Conservation (phyloP, 2,329 filamentous ascomycete species). For the Venturia aucupariae region DNA sequence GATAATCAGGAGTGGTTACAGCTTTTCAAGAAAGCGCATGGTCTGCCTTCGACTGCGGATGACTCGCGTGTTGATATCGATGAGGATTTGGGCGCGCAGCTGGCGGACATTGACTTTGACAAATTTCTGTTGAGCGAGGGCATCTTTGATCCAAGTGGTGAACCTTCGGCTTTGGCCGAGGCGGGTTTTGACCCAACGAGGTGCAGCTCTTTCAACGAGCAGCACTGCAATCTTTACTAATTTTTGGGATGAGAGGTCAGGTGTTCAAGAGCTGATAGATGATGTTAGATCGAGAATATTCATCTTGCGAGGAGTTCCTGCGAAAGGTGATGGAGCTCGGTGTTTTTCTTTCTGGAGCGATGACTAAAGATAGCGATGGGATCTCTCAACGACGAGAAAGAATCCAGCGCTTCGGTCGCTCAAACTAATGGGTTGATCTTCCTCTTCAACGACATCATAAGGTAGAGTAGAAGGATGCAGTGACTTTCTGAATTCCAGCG, state of each 20-base stretch:
- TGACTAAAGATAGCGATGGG: neutral
- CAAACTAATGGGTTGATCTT: too few species aligned
- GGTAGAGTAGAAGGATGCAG: too few species aligned
- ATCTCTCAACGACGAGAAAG: neutral
- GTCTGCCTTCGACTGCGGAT: constrained; percentile 9
- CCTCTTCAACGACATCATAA: neutral
- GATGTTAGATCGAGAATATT: neutral
- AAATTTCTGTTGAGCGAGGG: constrained; percentile 3
- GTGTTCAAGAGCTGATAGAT: neutral
- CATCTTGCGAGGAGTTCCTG: neutral
- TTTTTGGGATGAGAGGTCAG: neutral
- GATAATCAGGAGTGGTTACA: constrained; percentile 24
- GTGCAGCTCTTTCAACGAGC: neutral
- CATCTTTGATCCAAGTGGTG: neutral
- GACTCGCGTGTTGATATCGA: constrained; percentile 10
- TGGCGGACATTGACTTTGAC: constrained; percentile 9
- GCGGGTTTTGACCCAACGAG: neutral
- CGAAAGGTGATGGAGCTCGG: neutral
- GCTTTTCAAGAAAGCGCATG: constrained; percentile 17
- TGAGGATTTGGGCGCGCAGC: constrained; percentile 14
- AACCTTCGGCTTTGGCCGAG: neutral
- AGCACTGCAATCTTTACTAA: constrained; percentile 4
- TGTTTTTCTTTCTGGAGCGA: neutral
- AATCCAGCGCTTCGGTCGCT: neutral
- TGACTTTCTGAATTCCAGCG: too few species aligned